phyloP scores from a whole-genome alignment of 2,329 filamentous ascomycete species.

The Ceratocystis huliohia region DNA sequence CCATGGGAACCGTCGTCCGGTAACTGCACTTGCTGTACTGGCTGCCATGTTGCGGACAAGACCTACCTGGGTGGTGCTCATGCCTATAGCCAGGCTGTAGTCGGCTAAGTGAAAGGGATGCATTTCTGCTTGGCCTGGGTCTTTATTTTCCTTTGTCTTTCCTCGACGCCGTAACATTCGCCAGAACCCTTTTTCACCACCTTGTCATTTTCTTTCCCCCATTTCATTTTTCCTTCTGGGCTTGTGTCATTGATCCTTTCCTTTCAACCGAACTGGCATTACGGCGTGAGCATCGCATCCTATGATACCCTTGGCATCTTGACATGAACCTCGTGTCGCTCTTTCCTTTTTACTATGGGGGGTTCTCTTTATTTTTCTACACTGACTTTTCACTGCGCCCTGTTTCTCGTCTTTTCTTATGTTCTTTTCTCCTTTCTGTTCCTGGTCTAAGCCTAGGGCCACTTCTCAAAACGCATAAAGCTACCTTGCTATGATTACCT shows the following conservation, averaged over 20 bases:
- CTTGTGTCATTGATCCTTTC: constrained; percentile 6
- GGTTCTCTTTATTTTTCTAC: constrained; percentile 8
- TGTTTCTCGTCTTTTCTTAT: constrained; percentile 2
- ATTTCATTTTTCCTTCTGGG: constrained; percentile 2
- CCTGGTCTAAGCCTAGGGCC: background rate
- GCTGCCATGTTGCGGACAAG: constrained; percentile 35
- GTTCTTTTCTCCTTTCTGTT: background rate
- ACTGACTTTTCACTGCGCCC: constrained; percentile 2
- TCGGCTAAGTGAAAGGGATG: constrained; percentile 32
- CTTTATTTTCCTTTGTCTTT: constrained; percentile 18
- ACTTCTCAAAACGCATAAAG: constrained; percentile 12
- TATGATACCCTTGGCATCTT: constrained; percentile 19
- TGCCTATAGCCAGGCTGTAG: constrained; percentile 42
- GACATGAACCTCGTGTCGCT: constrained; percentile 15
- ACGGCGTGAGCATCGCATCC: constrained; percentile 20
- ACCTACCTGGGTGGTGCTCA: constrained; percentile 35
- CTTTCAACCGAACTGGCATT: constrained; percentile 19
- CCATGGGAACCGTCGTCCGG: constrained; percentile 40
- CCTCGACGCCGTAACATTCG: background rate
- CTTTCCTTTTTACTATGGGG: constrained; percentile 21
- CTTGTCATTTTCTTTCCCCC: constrained; percentile 13
- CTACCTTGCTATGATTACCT: constrained; percentile 14
- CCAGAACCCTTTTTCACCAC: background rate
- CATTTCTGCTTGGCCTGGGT: constrained; percentile 23
- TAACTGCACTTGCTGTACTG: constrained; percentile 37